A percentile compares a stretch with the other conserved stretches of the same genome.
These are phyloP conservation scores for Lentinula sp. DNA, from an alignment of 768 basidiomycete species.

Conservation along the genomic window DNA sequence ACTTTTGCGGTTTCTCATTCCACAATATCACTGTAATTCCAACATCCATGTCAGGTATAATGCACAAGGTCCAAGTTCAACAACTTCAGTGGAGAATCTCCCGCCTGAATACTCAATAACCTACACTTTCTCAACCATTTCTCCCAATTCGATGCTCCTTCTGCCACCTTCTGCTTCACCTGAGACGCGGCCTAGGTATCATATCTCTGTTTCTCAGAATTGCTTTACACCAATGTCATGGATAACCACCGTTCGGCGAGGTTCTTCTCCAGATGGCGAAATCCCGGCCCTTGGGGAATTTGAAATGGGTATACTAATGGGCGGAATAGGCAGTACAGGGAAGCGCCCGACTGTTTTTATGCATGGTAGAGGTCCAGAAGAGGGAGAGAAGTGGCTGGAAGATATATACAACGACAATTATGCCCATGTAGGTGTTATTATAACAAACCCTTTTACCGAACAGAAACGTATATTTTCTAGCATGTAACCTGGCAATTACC, in stretches of 20 bases:
- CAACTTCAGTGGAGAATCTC: background rate
- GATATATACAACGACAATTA: background rate
- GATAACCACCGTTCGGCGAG: constrained; percentile 25
- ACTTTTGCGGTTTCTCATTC: too few relatives aligned
- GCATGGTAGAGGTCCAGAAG: background rate
- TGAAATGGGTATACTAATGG: constrained; percentile 19
- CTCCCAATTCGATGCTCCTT: constrained; percentile 15
- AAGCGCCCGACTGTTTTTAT: background rate
- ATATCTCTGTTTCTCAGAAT: constrained; percentile 26
- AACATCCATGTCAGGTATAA: background rate
- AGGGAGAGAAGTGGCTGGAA: background rate
- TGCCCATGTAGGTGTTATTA: background rate
- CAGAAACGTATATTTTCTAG: background rate
- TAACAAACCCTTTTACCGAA: background rate
- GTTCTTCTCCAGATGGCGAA: constrained; percentile 20
- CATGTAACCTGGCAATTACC: background rate
- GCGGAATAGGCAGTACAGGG: background rate
- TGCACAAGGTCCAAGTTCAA: background rate
- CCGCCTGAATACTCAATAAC: background rate
- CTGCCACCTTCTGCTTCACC: constrained; percentile 13
- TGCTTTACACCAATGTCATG: constrained; percentile 29
- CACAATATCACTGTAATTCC: background rate
- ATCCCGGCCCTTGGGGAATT: constrained; percentile 28
- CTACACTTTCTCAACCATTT: constrained; percentile 1
- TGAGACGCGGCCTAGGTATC: constrained; percentile 20